Conservation (phyloP, 2,329 filamentous ascomycete genomes). For the Ophiostoma pallidulum region DNA sequence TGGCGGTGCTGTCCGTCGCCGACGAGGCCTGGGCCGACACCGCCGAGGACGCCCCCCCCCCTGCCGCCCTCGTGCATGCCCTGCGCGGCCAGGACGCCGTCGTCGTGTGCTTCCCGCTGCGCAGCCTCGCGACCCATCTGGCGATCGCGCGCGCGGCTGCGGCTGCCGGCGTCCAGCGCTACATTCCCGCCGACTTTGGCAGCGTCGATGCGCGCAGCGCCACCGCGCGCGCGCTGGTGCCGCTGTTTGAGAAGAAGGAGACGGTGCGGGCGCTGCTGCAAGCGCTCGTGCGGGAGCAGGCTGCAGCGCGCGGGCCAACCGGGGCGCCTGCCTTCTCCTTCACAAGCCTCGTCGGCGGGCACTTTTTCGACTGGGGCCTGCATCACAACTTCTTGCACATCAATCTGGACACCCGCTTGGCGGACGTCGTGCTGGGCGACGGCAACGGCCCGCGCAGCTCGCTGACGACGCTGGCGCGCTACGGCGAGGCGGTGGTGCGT, state of each 20-base stretch:
- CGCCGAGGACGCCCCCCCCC: no score
- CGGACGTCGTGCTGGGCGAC: constrained; percentile 26
- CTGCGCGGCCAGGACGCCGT: constrained; percentile 29
- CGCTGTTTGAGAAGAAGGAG: constrained; percentile 28
- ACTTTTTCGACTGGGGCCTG: constrained; percentile 35
- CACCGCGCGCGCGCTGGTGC: constrained; percentile 27
- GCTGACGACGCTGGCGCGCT: constrained; percentile 26
- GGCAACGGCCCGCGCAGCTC: constrained; percentile 24
- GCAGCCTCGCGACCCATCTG: constrained; percentile 24
- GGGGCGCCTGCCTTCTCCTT: constrained; percentile 24
- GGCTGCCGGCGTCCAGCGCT: constrained; percentile 26
- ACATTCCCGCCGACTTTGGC: constrained; percentile 33
- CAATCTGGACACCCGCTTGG: constrained; percentile 21
- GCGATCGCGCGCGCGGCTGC: constrained; percentile 30
- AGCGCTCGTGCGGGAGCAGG: no score
- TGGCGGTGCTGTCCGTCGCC: constrained; percentile 13
- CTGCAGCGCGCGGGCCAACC: no score
- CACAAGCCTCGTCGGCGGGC: constrained; percentile 30
- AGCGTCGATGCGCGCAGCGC: constrained; percentile 29
- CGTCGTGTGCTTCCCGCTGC: constrained; percentile 26
- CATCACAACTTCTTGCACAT: constrained; percentile 28
- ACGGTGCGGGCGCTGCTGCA: constrained; percentile 24
- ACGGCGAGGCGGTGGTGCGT: constrained; percentile 26
- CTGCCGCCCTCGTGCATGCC: constrained; percentile 22
- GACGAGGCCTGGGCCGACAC: constrained; percentile 22